Evolutionary conservation across 352 stramenopile species (phyloP).

Genomic region (Pythium phragmitis): DNA sequence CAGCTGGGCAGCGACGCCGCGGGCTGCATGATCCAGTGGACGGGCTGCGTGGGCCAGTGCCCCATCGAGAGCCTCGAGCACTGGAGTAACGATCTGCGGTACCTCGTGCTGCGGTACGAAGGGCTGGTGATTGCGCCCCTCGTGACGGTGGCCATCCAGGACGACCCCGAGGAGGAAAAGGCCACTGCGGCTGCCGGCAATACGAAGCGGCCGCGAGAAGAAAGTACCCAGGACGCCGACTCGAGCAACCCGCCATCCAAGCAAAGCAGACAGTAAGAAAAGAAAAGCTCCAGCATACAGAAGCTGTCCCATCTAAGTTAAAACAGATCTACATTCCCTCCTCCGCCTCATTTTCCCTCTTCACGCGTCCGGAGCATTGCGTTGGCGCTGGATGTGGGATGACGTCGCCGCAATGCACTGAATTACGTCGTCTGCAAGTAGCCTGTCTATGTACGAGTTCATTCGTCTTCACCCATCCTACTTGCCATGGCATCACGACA

Average conservation of each 20-base stretch:
- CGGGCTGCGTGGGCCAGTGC: conserved; percentile 46
- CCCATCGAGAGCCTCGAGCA: conserved; percentile 41
- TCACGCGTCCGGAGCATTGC: not conserved
- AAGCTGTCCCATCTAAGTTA: not conserved
- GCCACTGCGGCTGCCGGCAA: not conserved
- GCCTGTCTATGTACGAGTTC: conserved; percentile 9
- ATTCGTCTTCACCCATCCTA: conserved; percentile 4
- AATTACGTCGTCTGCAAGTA: not conserved
- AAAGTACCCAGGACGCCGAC: not conserved
- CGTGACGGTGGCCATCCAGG: conserved; percentile 23
- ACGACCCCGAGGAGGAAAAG: not conserved
- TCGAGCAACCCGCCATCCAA: not conserved
- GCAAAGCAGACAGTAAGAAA: conserved; percentile 2
- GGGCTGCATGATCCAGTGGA: conserved; percentile 50
- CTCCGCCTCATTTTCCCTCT: not conserved
- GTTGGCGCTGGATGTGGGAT: not conserved
- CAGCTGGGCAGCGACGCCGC: conserved; percentile 4
- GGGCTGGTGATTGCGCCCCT: conserved; percentile 46
- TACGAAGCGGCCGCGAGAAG: conserved; percentile 3
- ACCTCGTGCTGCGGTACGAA: conserved; percentile 61
- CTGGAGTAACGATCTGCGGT: conserved; percentile 64
- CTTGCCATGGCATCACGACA: conserved; percentile 17
- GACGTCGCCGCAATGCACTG: not conserved
- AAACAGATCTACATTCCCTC: not conserved
- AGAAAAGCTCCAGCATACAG: not conserved